Conservation (phyloP, 73 alveolate genomes). For the Paramecium sexaurelia region DNA sequence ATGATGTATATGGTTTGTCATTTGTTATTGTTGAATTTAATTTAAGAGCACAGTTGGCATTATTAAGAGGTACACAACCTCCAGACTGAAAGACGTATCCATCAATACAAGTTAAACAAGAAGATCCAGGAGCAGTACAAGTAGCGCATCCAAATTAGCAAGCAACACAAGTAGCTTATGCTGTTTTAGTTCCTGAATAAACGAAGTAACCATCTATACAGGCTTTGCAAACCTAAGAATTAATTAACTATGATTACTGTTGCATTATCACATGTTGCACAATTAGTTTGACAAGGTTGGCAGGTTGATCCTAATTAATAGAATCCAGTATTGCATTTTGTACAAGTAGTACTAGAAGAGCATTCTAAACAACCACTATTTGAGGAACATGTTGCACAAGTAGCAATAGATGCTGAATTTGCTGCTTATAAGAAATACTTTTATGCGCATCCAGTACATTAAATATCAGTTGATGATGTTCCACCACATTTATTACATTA, state of each 20-base stretch:
- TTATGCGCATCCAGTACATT: neutral
- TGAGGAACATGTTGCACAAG: slow-evolving; percentile 29
- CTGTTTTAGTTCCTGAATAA: neutral
- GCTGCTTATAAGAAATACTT: slow-evolving; percentile 3
- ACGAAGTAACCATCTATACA: neutral
- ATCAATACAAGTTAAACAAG: slow-evolving; percentile 25
- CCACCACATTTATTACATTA: slow-evolving; percentile 28
- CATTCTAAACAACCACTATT: slow-evolving; percentile 15
- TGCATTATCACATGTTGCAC: neutral
- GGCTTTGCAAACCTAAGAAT: neutral
- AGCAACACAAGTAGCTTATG: neutral
- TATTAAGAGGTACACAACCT: slow-evolving; percentile 36
- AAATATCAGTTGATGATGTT: neutral
- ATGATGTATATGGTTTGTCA: neutral
- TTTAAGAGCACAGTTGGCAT: slow-evolving; percentile 13
- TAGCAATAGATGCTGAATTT: neutral
- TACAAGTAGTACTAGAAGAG: neutral
- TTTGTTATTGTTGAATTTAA: neutral
- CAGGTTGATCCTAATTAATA: neutral
- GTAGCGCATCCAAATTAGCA: slow-evolving; percentile 48
- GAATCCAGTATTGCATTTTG: neutral
- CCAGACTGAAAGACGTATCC: slow-evolving; percentile 48
- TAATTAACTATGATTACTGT: neutral
- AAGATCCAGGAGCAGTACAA: slow-evolving; percentile 45
- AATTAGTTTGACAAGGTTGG: neutral